Percentiles rank a stretch among this genome's conserved stretches.
These are phyloP conservation scores for Nannochloropsis salina DNA, from an alignment of 108 stramenopile species.

Conservation along the genomic window DNA sequence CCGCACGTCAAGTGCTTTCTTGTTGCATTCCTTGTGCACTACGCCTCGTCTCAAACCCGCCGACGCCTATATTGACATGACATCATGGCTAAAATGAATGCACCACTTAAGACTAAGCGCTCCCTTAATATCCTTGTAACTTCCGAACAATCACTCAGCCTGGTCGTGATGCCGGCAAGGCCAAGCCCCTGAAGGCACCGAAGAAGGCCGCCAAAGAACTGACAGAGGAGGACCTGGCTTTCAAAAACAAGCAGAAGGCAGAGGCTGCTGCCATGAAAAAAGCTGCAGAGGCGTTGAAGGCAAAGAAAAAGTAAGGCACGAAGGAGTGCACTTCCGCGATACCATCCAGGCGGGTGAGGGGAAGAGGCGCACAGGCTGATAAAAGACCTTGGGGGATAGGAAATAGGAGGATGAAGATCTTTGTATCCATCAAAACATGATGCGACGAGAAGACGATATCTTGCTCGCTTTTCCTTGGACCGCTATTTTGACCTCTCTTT, in stretches of 20 bases:
- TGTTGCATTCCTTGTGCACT: too few species aligned
- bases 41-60: too few species aligned
- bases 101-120: too few species aligned
- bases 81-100: too few species aligned
- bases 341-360: too few species aligned
- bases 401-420: not conserved
- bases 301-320: not conserved
- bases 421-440: not conserved
- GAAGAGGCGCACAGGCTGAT: too few species aligned
- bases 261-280: constrained; percentile 9
- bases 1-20: too few species aligned
- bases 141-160: not conserved
- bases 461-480: not conserved
- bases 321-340: not conserved
- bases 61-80: too few species aligned
- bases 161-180: constrained; percentile 16
- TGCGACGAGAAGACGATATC: not conserved
- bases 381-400: not conserved
- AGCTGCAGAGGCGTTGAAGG: constrained; percentile 10
- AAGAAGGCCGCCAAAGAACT: not conserved
- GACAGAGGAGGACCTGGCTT: not conserved
- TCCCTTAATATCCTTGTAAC: too few species aligned
- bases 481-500: too few species aligned
- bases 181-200: constrained; percentile 17
- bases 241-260: constrained; percentile 8